Conservation (phyloP, 345 rosid genomes). For the Eucalyptus tenuipes region DNA sequence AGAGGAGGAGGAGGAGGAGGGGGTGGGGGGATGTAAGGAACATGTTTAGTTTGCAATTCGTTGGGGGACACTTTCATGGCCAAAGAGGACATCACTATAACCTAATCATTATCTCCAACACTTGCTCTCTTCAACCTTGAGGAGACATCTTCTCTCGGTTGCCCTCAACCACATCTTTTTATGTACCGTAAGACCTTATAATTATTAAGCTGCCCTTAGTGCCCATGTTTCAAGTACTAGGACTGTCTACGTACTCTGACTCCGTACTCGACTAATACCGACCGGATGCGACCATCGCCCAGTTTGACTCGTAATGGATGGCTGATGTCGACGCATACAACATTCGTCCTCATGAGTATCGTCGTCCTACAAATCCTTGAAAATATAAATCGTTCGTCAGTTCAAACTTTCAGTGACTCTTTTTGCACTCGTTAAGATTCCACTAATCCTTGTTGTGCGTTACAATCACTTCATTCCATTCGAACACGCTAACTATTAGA, state of each 20-base stretch:
- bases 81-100: neutral
- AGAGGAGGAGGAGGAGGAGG: no score
- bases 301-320: neutral
- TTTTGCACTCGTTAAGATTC: neutral
- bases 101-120: neutral
- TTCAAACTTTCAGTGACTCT: accelerated
- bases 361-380: neutral
- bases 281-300: neutral
- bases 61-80: neutral
- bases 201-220: neutral
- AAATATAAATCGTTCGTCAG: accelerated
- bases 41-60: neutral
- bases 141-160: neutral
- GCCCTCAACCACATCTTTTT: neutral
- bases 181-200: neutral
- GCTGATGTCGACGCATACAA: accelerated
- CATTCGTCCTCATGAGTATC: neutral
- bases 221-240: neutral
- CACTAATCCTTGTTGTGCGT: neutral
- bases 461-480: neutral
- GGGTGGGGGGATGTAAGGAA: neutral
- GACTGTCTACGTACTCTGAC: neutral
- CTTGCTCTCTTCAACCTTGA: neutral
- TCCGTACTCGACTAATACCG: neutral
- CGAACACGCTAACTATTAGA: neutral